Conservation (phyloP, 1,139 yeast genomes). For the Lipomyces yarrowii region DNA sequence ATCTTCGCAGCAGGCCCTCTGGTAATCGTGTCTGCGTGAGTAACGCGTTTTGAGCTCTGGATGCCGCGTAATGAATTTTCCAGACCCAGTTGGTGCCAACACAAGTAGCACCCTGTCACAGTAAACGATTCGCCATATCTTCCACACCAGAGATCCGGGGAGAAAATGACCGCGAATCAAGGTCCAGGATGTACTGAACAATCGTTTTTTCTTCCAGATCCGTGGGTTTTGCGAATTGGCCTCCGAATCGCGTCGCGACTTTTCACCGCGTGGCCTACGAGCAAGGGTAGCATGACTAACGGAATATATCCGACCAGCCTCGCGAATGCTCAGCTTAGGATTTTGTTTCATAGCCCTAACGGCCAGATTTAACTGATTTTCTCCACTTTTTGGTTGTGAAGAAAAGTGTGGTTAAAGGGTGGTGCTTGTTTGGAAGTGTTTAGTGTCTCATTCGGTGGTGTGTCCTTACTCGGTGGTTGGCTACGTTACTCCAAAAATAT, state of each 20-base stretch:
- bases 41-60: constrained; percentile 2
- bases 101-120: background rate
- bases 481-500: too few relatives aligned
- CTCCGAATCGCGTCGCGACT: background rate
- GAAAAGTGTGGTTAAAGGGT: background rate
- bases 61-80: background rate
- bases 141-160: constrained; percentile 9
- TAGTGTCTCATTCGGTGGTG: too few relatives aligned
- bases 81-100: background rate
- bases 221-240: background rate
- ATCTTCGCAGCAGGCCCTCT: background rate
- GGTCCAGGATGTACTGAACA: constrained; percentile 4
- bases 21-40: background rate
- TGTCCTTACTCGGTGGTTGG: too few relatives aligned
- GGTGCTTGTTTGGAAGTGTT: too few relatives aligned
- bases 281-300: background rate
- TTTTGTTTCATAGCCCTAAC: background rate
- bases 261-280: background rate
- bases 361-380: background rate
- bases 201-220: background rate
- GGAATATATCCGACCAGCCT: background rate
- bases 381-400: constrained; percentile 36
- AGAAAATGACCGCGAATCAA: constrained; percentile 7
- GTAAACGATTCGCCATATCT: constrained; percentile 6
- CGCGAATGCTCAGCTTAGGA: background rate